Conservation (phyloP, 768 basidiomycete genomes). For the Hygrocybe punicea region DNA sequence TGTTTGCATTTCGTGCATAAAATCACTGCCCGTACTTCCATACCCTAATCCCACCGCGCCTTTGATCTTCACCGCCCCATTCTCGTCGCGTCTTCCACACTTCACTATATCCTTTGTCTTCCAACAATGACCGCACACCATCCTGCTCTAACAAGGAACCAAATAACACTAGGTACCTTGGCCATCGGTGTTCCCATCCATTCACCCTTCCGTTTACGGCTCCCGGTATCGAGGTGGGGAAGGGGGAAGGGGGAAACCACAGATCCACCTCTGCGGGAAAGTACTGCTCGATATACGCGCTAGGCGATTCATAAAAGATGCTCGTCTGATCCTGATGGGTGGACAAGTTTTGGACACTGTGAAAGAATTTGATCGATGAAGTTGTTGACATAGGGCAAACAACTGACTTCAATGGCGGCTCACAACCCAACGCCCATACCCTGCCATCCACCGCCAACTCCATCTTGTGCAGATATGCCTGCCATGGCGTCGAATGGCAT, state of each 20-base stretch:
- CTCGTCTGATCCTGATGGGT: conserved; percentile 78
- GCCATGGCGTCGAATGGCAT: conserved; percentile 94
- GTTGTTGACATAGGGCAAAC: neutral
- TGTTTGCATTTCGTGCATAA: neutral
- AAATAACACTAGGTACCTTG: conserved; percentile 78
- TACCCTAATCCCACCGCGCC: conserved; percentile 66
- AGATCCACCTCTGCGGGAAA: conserved; percentile 66
- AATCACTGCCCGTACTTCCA: conserved; percentile 45
- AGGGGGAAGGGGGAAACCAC: conserved; percentile 60
- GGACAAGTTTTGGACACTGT: conserved; percentile 48
- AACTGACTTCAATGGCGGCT: conserved; percentile 82
- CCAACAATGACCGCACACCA: conserved; percentile 47
- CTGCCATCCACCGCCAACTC: conserved; percentile 52
- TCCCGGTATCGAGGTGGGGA: conserved; percentile 52
- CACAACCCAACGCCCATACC: conserved; percentile 88
- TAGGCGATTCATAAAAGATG: conserved; percentile 73
- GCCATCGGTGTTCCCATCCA: conserved; percentile 75
- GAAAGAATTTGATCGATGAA: conserved; percentile 7
- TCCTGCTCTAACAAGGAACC: conserved; percentile 63
- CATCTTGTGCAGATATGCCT: conserved; percentile 76
- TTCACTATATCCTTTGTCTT: conserved; percentile 57
- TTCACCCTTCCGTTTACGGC: conserved; percentile 22
- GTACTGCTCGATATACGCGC: conserved; percentile 56
- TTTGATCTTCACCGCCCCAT: conserved; percentile 72
- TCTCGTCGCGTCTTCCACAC: conserved; percentile 61